phyloP scores from a whole-genome alignment of 2,329 filamentous ascomycete genomes.

The Microcyclosporella mali region DNA sequence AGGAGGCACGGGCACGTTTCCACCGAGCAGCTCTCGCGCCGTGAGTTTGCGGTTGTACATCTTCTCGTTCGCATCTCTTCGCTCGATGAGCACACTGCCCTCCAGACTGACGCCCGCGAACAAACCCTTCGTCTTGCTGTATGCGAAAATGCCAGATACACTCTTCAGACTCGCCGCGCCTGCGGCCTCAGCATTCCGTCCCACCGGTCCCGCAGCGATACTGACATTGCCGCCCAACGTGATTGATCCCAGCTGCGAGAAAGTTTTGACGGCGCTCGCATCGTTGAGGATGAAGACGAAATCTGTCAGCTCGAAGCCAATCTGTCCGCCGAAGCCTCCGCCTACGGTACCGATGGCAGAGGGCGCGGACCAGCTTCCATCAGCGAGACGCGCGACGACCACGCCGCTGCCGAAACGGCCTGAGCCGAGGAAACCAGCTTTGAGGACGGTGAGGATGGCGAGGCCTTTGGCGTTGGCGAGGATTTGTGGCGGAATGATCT shows the following conservation, averaged over 20 bases:
- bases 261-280: slow-evolving; percentile 78
- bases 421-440: slow-evolving; percentile 78
- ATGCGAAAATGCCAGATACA: slow-evolving; percentile 89
- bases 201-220: slow-evolving; percentile 87
- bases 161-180: slow-evolving; percentile 86
- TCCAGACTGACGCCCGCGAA: slow-evolving; percentile 95
- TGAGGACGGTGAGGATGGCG: slow-evolving; percentile 78
- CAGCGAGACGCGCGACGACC: slow-evolving; percentile 70
- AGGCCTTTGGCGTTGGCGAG: slow-evolving; percentile 90
- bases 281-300: slow-evolving; percentile 99
- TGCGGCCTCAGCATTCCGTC: slow-evolving; percentile 90
- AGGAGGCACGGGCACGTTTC: slow-evolving; percentile 68
- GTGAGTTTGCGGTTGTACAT: slow-evolving; percentile 80
- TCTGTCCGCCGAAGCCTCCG: slow-evolving; percentile 77
- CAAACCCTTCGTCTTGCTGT: slow-evolving; percentile 94
- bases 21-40: slow-evolving; percentile 73
- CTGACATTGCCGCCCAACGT: slow-evolving; percentile 95
- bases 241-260: slow-evolving; percentile 84
- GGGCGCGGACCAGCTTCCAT: slow-evolving; percentile 75
- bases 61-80: slow-evolving; percentile 94
- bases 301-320: slow-evolving; percentile 81
- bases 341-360: slow-evolving; percentile 75
- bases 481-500: slow-evolving; percentile 87
- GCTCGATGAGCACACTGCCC: slow-evolving; percentile 86
- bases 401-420: slow-evolving; percentile 76